phyloP scores from a whole-genome alignment of 2,329 filamentous ascomycete species.

The Cladosporium halotolerans region DNA sequence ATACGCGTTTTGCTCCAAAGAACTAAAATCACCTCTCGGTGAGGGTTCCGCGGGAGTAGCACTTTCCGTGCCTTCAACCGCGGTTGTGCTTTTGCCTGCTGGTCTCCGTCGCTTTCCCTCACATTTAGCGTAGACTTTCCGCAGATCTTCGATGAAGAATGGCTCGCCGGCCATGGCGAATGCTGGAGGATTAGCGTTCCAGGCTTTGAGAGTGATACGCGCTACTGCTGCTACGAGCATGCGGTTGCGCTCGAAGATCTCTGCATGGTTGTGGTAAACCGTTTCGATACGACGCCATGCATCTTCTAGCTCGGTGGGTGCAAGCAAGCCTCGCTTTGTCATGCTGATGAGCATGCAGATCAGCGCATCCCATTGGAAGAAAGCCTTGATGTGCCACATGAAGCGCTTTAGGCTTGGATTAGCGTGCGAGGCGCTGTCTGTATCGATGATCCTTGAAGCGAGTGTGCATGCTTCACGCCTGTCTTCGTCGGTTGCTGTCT shows the following conservation, averaged over 20 bases:
- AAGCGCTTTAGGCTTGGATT: conserved; percentile 40
- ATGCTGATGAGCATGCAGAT: conserved; percentile 33
- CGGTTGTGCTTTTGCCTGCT: not conserved
- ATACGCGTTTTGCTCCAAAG: not conserved
- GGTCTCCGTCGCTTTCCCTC: not conserved
- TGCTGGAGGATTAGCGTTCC: conserved; percentile 28
- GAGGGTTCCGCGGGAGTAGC: not conserved
- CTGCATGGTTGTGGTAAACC: conserved; percentile 38
- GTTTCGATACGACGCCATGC: conserved; percentile 44
- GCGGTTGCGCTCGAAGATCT: conserved; percentile 32
- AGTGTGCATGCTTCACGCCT: conserved; percentile 36
- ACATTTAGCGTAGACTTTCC: not conserved
- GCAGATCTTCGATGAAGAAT: conserved; percentile 14
- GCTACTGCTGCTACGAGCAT: conserved; percentile 40
- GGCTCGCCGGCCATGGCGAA: conserved; percentile 12
- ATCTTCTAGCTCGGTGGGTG: conserved; percentile 24
- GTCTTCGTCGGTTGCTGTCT: conserved; percentile 23
- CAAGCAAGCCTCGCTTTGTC: conserved; percentile 16
- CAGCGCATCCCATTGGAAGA: conserved; percentile 41
- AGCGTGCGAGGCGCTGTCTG: conserved; percentile 36
- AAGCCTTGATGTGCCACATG: conserved; percentile 48
- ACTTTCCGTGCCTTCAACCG: not conserved
- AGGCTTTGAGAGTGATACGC: conserved; percentile 40
- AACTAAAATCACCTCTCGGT: not conserved
- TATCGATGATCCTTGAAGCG: conserved; percentile 36